phyloP scores from a whole-genome alignment of 176 grass and related monocot genomes.

The Tillandsia fasciculata region DNA sequence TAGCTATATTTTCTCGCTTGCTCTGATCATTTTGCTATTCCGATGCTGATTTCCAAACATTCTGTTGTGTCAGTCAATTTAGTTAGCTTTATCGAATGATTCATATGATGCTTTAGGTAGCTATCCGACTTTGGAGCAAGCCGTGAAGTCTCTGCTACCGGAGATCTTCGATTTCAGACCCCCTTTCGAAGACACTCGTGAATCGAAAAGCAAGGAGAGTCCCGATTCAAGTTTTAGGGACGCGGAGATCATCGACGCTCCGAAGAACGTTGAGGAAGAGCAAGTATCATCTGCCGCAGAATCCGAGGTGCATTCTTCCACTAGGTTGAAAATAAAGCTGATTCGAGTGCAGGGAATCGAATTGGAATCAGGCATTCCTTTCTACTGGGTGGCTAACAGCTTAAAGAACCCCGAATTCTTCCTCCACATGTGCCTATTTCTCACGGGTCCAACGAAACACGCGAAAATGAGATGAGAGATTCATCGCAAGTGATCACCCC shows the following conservation, averaged over 20 bases:
- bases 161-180: slow-evolving; percentile 44
- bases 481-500: neutral
- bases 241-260: slow-evolving; percentile 10
- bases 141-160: slow-evolving; percentile 50
- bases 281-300: neutral
- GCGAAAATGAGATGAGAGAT: slow-evolving; percentile 14
- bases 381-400: slow-evolving; percentile 82
- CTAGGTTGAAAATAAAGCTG: slow-evolving; percentile 34
- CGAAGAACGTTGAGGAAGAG: slow-evolving; percentile 1
- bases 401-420: slow-evolving; percentile 79
- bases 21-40: neutral
- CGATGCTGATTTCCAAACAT: neutral
- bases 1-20: neutral
- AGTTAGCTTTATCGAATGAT: neutral
- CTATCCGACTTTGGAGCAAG: slow-evolving; percentile 56
- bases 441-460: slow-evolving; percentile 23
- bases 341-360: slow-evolving; percentile 85
- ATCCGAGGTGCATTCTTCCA: neutral
- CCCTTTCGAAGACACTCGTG: neutral
- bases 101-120: slow-evolving; percentile 8
- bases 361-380: slow-evolving; percentile 61
- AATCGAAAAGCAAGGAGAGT: neutral
- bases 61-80: neutral
- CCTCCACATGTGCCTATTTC: slow-evolving; percentile 68
- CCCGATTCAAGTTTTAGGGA: slow-evolving; percentile 11